Conservation (phyloP, 2,329 filamentous ascomycete species). For the Tricladium varicosporioides region DNA sequence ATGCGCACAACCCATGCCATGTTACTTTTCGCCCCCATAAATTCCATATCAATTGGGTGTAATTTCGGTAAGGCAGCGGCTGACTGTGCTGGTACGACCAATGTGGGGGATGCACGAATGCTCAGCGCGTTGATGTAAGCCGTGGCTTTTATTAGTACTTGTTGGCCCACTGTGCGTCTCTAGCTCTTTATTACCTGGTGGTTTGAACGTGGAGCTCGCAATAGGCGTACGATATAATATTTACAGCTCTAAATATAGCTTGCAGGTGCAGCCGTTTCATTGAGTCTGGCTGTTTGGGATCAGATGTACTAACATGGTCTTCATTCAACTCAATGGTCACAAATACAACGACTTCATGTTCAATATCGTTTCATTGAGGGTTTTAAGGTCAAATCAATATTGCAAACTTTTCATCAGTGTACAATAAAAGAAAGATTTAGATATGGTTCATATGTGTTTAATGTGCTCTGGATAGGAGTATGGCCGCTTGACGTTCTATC, state of each 20-base stretch:
- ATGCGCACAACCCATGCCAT: too few relatives aligned
- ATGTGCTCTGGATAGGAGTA: too few relatives aligned
- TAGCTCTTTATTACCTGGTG: not conserved
- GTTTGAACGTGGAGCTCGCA: not conserved
- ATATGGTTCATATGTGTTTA: too few relatives aligned
- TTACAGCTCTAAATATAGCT: not conserved
- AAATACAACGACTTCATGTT: too few relatives aligned
- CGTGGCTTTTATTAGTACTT: constrained; percentile 1
- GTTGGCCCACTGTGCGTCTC: not conserved
- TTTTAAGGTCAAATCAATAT: too few relatives aligned
- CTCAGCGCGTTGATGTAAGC: not conserved
- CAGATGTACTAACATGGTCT: not conserved
- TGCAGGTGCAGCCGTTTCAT: not conserved
- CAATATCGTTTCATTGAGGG: too few relatives aligned
- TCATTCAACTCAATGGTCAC: too few relatives aligned
- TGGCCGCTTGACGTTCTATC: too few relatives aligned
- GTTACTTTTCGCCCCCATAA: too few relatives aligned
- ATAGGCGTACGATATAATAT: not conserved
- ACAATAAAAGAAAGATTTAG: too few relatives aligned
- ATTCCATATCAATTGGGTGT: too few relatives aligned
- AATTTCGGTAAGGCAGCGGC: not conserved
- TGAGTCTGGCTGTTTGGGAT: not conserved
- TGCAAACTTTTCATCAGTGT: too few relatives aligned
- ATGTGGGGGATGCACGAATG: constrained; percentile 1
- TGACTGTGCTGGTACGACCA: not conserved